Evolutionary conservation across 805 yeast genomes (phyloP), one percentile per base, ranked within the genome.

Genomic region (Metahyphopichia silvanorum): DNA sequence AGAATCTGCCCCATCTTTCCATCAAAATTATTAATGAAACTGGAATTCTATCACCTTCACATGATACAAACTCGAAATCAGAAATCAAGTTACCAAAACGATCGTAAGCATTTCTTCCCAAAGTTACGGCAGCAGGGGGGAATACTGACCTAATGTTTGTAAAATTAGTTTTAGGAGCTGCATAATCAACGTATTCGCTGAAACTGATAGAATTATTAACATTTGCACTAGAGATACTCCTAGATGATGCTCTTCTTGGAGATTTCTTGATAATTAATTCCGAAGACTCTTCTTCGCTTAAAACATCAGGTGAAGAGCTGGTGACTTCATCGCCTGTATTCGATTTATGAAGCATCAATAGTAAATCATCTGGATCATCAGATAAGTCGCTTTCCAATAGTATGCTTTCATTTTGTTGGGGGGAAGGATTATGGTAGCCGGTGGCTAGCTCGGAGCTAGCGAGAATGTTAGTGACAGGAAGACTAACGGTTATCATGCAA

Each of bases 1-100:
- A 85, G 40, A 74, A 79, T 21, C 75, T 55, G 1, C 93, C 93
- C 94, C 94, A 85, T 49, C 93, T 65, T 43, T 79, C 82, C 43
- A 84, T 67, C 33, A 85, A 63, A 4, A 84, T 59, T 41, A 64
- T 68, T 29, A 77, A 38, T 1, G 89, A 82, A 4, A 80, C 76
- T 0, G 81, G 77, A 11, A 82, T 66, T n/a, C 78, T 58, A 27
- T 76, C 80, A 6, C 89, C 91, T 46, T 77, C 85, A n/a, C 75
- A 66, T 1, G 85, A 72, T 7, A 83, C 69, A 30, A 85, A 63
- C 49, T 83, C 88, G 50, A 85, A 78, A 56, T 85, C 93, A 0
- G 87, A 71, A 5, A 83, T 57, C 6, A 78, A 63, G 19, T 69
- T 70, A 0, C 84, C 82, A 51, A 69, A 80, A 29, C 85, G 63